Evolutionary conservation across 2,329 filamentous ascomycete species (phyloP).

Genomic region (Cladorrhinum sp.): DNA sequence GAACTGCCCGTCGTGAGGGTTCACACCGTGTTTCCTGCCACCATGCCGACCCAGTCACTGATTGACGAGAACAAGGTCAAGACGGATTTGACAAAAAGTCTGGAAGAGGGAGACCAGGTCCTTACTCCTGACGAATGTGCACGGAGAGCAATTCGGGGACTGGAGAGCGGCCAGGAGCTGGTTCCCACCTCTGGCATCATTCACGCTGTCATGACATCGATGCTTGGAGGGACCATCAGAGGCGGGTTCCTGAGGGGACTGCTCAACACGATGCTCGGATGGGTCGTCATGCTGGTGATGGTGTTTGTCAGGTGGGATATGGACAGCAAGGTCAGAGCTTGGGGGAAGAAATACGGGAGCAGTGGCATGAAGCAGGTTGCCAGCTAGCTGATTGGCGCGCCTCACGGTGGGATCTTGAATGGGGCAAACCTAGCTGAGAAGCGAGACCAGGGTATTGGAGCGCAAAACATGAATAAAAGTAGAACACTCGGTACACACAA

Average conservation of each 20-base stretch:
- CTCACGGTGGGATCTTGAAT: not conserved
- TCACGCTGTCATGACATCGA: constrained; percentile 52
- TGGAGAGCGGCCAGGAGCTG: constrained; percentile 63
- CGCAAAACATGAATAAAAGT: no score
- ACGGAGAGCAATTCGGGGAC: constrained; percentile 50
- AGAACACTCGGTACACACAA: no score
- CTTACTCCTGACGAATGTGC: constrained; percentile 58
- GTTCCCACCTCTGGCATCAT: constrained; percentile 60
- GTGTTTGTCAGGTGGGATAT: constrained; percentile 38
- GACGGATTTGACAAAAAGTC: constrained; percentile 37
- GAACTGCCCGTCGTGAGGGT: constrained; percentile 45
- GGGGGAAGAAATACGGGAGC: constrained; percentile 31
- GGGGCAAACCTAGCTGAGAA: not conserved
- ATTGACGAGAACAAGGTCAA: constrained; percentile 37
- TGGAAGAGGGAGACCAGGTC: constrained; percentile 37
- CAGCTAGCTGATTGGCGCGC: not conserved
- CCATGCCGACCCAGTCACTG: constrained; percentile 59
- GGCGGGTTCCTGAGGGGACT: constrained; percentile 31
- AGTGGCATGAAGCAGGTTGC: not conserved
- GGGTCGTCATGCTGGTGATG: constrained; percentile 36
- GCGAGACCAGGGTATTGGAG: not conserved
- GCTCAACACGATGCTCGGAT: constrained; percentile 35
- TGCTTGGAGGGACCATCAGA: constrained; percentile 33
- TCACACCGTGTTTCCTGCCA: constrained; percentile 65
- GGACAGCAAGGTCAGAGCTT: constrained; percentile 38